A percentile compares a stretch with the other conserved stretches of the same genome.
Conservation (phyloP, 2,329 filamentous ascomycete species). For the Alternaria sp. region DNA sequence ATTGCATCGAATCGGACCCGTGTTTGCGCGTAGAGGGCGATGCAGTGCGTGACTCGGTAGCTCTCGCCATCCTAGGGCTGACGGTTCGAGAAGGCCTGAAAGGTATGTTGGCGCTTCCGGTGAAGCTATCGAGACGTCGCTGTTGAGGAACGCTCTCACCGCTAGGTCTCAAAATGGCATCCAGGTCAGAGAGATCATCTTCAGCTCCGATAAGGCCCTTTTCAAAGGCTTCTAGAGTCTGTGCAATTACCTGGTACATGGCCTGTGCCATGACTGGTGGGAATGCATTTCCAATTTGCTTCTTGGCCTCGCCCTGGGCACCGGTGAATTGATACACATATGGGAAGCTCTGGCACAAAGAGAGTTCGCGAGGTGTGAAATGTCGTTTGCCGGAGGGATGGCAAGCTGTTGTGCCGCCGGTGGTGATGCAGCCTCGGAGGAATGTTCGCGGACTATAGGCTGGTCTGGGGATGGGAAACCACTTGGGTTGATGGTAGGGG, state of each 20-base stretch:
- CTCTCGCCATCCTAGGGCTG: neutral
- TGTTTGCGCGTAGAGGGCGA: neutral
- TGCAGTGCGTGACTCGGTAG: neutral
- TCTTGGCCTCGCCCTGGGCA: conserved; percentile 4
- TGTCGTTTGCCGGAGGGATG: conserved; percentile 22
- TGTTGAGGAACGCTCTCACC: neutral
- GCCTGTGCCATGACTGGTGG: conserved; percentile 22
- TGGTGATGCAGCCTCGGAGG: conserved; percentile 19
- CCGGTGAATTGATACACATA: conserved; percentile 14
- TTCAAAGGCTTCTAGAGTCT: conserved; percentile 35
- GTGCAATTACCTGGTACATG: conserved; percentile 1
- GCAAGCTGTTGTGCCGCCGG: conserved; percentile 17
- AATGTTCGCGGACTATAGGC: neutral
- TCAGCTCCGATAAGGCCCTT: conserved; percentile 30
- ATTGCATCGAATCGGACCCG: neutral
- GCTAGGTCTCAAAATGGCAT: neutral
- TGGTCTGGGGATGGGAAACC: neutral
- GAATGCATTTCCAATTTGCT: conserved; percentile 33
- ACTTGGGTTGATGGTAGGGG: conserved; percentile 24
- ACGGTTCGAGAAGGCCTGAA: neutral
- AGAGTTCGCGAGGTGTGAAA: conserved; percentile 27
- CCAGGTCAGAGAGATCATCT: conserved; percentile 28
- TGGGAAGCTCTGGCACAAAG: conserved; percentile 27
- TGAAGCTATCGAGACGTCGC: neutral
- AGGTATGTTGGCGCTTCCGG: neutral